phyloP scores from a whole-genome alignment of 2,329 filamentous ascomycete genomes.

The Arachnomyces sp. region DNA sequence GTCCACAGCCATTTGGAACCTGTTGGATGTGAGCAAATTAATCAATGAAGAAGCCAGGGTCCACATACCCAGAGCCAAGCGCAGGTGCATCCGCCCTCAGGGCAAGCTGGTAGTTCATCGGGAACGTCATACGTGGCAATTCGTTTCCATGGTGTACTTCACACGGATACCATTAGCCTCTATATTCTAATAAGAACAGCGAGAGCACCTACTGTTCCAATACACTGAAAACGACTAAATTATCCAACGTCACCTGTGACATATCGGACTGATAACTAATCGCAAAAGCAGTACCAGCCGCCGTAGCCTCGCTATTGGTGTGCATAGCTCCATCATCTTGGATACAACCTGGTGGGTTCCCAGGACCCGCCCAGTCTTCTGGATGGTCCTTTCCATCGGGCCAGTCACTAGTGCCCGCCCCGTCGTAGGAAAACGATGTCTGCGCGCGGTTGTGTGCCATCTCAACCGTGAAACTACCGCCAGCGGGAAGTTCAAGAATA shows the following conservation, averaged over 20 bases:
- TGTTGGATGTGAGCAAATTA: not conserved
- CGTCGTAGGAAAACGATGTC: constrained; percentile 40
- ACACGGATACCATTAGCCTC: not conserved
- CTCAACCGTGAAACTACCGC: constrained; percentile 42
- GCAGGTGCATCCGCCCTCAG: constrained; percentile 31
- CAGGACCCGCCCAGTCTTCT: constrained; percentile 38
- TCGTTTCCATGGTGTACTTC: constrained; percentile 32
- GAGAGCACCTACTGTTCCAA: constrained; percentile 31
- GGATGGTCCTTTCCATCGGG: constrained; percentile 40
- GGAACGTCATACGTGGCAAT: constrained; percentile 31
- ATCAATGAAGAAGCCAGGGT: not conserved
- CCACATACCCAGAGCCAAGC: constrained; percentile 33
- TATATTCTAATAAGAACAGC: too few relatives aligned
- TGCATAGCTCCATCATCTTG: constrained; percentile 41
- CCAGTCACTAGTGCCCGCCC: constrained; percentile 34
- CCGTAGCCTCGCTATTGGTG: constrained; percentile 35
- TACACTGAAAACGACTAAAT: constrained; percentile 45
- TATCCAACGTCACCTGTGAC: constrained; percentile 41
- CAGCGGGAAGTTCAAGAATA: constrained; percentile 41
- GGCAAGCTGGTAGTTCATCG: constrained; percentile 27
- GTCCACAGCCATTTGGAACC: constrained; percentile 29
- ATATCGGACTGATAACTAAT: constrained; percentile 45
- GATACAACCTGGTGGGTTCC: constrained; percentile 26
- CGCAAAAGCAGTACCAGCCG: constrained; percentile 43
- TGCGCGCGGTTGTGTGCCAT: constrained; percentile 44